These are phyloP conservation scores for Yarrowia hollandica DNA, from an alignment of 805 yeast genomes.

Conservation along the genomic window DNA sequence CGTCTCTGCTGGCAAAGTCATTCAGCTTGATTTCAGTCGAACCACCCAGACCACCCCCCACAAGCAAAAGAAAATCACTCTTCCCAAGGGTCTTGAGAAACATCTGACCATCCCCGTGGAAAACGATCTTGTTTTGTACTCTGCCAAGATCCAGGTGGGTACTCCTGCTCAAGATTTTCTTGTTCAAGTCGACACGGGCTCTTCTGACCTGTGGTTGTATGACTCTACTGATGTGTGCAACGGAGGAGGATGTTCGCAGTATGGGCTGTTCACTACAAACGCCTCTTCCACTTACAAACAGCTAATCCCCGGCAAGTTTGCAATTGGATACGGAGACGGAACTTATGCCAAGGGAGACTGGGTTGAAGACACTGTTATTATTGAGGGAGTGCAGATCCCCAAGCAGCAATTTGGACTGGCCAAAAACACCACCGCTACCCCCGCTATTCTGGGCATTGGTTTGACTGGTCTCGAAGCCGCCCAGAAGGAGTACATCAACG, in stretches of 20 bases:
- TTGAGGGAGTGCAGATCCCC: slow-evolving; percentile 50
- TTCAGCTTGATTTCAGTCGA: slow-evolving; percentile 5
- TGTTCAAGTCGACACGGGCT: slow-evolving; percentile 67
- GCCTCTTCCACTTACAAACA: slow-evolving; percentile 33
- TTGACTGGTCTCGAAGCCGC: slow-evolving; percentile 32
- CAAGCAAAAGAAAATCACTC: background rate
- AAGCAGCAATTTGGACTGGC: slow-evolving; percentile 32
- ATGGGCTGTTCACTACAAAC: slow-evolving; percentile 12
- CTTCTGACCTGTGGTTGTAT: slow-evolving; percentile 64
- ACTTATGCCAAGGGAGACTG: slow-evolving; percentile 48
- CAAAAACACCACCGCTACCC: slow-evolving; percentile 11
- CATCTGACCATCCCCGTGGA: background rate
- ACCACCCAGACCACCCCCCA: background rate
- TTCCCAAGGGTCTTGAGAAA: background rate
- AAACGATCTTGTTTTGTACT: slow-evolving; percentile 4
- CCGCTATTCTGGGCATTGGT: slow-evolving; percentile 34
- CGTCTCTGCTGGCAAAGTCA: slow-evolving; percentile 6
- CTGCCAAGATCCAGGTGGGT: slow-evolving; percentile 46
- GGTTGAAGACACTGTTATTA: slow-evolving; percentile 61
- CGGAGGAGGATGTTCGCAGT: background rate
- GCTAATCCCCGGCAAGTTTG: slow-evolving; percentile 40
- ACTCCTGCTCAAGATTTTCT: slow-evolving; percentile 55
- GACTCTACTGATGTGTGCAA: background rate
- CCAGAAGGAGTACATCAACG: slow-evolving; percentile 34
- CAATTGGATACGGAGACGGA: slow-evolving; percentile 43